phyloP scores from a whole-genome alignment of 192 early-diverging fungal species.

The Podila clonocystis region DNA sequence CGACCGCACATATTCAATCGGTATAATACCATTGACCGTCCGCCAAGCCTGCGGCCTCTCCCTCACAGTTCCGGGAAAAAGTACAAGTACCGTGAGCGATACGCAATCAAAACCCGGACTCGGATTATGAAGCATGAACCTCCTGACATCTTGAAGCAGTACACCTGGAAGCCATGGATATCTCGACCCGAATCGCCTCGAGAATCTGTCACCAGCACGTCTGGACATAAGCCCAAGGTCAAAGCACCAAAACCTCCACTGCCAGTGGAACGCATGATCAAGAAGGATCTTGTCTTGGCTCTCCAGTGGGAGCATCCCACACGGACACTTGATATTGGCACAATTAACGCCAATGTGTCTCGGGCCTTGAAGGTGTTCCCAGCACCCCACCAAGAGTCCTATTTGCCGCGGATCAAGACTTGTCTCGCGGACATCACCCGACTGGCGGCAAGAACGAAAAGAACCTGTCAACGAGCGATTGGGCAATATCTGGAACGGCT shows the following conservation, averaged over 20 bases:
- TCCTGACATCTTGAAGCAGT: not conserved
- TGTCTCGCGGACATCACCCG: not conserved
- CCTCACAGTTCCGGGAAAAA: not conserved
- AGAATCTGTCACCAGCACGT: not conserved
- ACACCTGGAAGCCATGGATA: not conserved
- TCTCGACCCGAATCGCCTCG: not conserved
- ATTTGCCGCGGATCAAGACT: conserved; percentile 1
- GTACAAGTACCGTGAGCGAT: conserved; percentile 5
- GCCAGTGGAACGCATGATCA: not conserved
- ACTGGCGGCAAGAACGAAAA: conserved; percentile 5
- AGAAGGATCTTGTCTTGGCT: not conserved
- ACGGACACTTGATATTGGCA: conserved; percentile 1
- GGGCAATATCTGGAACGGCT: not conserved
- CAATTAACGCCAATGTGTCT: conserved; percentile 1
- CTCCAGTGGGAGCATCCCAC: conserved; percentile 10
- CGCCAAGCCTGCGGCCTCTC: not conserved
- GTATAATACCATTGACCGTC: not conserved
- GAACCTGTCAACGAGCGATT: conserved; percentile 6
- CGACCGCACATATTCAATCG: not conserved
- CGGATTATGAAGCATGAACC: not conserved
- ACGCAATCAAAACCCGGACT: not conserved
- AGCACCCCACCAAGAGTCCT: not conserved
- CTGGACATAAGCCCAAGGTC: too few relatives aligned
- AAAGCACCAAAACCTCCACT: too few relatives aligned
- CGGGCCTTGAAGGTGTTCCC: not conserved